These are phyloP conservation scores for Quercus bicolor DNA, from an alignment of 306 rosid genomes.

Conservation along the genomic window DNA sequence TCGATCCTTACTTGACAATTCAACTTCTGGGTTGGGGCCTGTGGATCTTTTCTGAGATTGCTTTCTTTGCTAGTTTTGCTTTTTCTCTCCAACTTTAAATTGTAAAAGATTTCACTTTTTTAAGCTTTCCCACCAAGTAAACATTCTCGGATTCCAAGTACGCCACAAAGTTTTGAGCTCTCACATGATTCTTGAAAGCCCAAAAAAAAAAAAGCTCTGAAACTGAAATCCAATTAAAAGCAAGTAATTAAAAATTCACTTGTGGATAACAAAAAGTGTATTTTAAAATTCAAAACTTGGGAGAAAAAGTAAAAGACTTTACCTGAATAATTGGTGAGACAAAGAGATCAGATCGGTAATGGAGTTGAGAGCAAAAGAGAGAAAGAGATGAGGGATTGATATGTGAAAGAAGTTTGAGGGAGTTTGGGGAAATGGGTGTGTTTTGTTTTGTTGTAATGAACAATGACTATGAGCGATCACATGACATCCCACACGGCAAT, in stretches of 20 bases:
- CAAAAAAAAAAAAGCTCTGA: not conserved
- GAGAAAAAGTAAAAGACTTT: not conserved
- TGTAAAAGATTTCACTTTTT: not conserved
- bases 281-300: not conserved
- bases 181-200: not conserved
- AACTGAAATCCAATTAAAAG: not conserved
- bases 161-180: constrained; percentile 8
- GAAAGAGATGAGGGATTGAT: not conserved
- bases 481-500: not conserved
- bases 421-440: not conserved
- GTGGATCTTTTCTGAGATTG: constrained; percentile 37
- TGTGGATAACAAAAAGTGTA: too few relatives aligned
- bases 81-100: constrained; percentile 20
- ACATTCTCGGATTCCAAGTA: constrained; percentile 10
- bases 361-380: not conserved
- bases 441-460: constrained; percentile 2
- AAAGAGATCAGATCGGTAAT: not conserved
- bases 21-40: constrained; percentile 28
- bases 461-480: not conserved
- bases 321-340: not conserved
- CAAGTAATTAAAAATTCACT: too few relatives aligned
- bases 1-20: constrained; percentile 59
- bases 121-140: constrained; percentile 2
- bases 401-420: not conserved
- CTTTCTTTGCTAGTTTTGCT: constrained; percentile 17